Evolutionary conservation across 306 rosid genomes (phyloP).

Genomic region (Trifolium subterraneum): DNA sequence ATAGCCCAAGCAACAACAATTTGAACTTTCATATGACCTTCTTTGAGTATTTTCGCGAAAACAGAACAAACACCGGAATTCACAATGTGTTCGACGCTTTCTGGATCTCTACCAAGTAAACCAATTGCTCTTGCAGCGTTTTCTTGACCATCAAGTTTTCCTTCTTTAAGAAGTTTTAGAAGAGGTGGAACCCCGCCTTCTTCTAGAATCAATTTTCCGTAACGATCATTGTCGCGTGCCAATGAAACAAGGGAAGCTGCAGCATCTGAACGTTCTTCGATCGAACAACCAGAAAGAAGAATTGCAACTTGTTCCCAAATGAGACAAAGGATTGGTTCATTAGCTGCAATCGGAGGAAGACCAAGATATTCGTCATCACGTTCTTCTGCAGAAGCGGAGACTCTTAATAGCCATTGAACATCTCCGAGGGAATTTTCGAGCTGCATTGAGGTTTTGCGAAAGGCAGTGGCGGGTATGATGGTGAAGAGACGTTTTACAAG

Average conservation of each 20-base stretch:
- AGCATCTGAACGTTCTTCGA: conserved; percentile 71
- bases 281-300: conserved; percentile 50
- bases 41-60: conserved; percentile 72
- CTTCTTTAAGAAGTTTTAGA: conserved; percentile 65
- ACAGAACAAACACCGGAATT: conserved; percentile 64
- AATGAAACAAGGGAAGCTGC: conserved; percentile 73
- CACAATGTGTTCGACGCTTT: conserved; percentile 74
- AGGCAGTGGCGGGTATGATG: conserved; percentile 67
- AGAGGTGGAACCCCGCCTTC: conserved; percentile 74
- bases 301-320: conserved; percentile 78
- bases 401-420: conserved; percentile 82
- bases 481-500: conserved; percentile 70
- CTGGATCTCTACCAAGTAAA: conserved; percentile 66
- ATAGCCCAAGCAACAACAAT: conserved; percentile 75
- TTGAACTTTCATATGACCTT: conserved; percentile 79
- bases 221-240: conserved; percentile 79
- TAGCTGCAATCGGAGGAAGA: conserved; percentile 77
- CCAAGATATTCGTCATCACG: conserved; percentile 76
- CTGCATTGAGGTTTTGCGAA: conserved; percentile 59
- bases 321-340: conserved; percentile 73
- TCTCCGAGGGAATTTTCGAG: conserved; percentile 78
- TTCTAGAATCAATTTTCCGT: conserved; percentile 67
- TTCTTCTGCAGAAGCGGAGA: conserved; percentile 66
- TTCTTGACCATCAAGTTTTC: conserved; percentile 65
- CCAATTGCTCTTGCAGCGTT: conserved; percentile 75